These are phyloP conservation scores for Alternaria sp. DNA, from an alignment of 2,329 filamentous ascomycete genomes.

Conservation along the genomic window DNA sequence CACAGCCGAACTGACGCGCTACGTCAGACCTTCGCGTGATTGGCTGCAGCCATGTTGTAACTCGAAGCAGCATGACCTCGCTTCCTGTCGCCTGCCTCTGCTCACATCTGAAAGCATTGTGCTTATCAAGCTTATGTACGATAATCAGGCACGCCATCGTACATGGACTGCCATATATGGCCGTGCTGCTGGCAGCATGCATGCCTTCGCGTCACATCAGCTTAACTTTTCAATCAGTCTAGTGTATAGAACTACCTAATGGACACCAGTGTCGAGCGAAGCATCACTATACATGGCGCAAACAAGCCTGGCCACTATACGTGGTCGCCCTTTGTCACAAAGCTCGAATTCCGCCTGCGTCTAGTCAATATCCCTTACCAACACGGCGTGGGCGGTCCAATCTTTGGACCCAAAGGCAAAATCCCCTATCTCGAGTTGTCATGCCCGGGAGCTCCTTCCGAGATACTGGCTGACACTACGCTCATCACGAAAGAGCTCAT, in stretches of 20 bases:
- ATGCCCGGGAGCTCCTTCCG: constrained; percentile 13
- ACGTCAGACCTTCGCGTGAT: not conserved
- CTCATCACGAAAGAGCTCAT: constrained; percentile 63
- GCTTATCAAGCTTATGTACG: not conserved
- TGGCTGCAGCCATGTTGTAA: not conserved
- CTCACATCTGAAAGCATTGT: not conserved
- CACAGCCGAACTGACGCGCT: constrained; percentile 9
- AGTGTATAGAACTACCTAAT: not conserved
- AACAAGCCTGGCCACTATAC: not conserved
- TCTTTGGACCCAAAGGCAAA: constrained; percentile 64
- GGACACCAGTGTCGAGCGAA: not conserved
- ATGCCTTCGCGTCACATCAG: not conserved
- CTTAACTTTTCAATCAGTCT: not conserved
- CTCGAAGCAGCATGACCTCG: not conserved
- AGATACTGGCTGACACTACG: constrained; percentile 58
- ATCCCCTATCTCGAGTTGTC: constrained; percentile 55
- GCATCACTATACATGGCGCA: not conserved
- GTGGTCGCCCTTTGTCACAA: constrained; percentile 58
- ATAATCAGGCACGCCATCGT: not conserved
- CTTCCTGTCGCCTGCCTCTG: not conserved
- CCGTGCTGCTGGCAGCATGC: not conserved
- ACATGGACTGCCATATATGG: not conserved
- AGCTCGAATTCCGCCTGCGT: constrained; percentile 69
- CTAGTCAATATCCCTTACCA: constrained; percentile 49
- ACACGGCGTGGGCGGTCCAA: constrained; percentile 55